Evolutionary conservation across 768 basidiomycete genomes (phyloP), one percentile per base, ranked within the genome.

Genomic region (Tricholoma hemisulphureum): DNA sequence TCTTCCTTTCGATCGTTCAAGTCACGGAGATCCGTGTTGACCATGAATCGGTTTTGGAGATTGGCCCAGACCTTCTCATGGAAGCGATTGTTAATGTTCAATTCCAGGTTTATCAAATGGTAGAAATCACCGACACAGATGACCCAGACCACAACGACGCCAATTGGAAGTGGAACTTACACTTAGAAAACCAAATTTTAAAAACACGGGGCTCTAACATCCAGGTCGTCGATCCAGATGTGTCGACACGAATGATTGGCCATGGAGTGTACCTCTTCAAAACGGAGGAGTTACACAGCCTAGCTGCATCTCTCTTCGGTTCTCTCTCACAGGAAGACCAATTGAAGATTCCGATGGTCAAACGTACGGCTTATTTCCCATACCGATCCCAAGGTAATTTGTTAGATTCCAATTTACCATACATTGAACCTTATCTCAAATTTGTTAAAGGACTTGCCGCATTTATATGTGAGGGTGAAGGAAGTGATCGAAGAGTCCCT

Each of bases 11-110:
- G 10, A 31, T 51, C 29, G 49, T 51, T 24, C 21, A 51, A 26
- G 49, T 51, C 6, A 51, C 49, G 26, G 23, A 51, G 29, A 51
- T 51, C 49, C 21, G 10, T 24, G 29, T 51, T 31, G 49, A 51
- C 49, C 21, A 51, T 26, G 23, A 31, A 31, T 31, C 49, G 29
- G 49, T 51, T n/a, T 51, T 26, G 21, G 49, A 51, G 29, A 51
- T 51, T 51, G 49, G 49, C 49, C 29, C 29, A 31, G 49, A 51
- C 23, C 49, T 51, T 51, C 49, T 51, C 23, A 51, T 51, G 49
- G 49, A 51, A 51, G 23, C 49, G 49, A 51, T 51, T 51, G 49
- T 51, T 26, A 51, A 51, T 24, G 49, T 51, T 51, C 49, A 51
- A 24, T 51, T 51, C 29, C 49, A 51, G 49, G 29, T 51, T 43